These are phyloP conservation scores for Suillus discolor DNA, from an alignment of 768 basidiomycete species.

Conservation along the genomic window DNA sequence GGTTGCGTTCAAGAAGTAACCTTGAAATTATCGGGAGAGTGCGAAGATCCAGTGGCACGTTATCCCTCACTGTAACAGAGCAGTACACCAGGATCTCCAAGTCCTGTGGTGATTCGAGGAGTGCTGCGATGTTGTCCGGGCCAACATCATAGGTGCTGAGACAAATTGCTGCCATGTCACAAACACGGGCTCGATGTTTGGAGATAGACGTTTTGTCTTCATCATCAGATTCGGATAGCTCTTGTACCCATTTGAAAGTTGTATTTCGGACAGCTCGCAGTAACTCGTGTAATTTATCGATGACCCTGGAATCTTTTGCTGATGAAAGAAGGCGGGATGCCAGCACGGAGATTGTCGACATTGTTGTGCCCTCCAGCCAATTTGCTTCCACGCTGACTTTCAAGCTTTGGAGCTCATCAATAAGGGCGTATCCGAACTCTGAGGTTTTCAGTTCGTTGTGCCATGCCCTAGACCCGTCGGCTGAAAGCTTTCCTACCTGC, in stretches of 20 bases:
- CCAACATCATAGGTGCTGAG: constrained; percentile 33
- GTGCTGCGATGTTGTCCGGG: background rate
- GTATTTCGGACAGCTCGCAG: constrained; percentile 34
- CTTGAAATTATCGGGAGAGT: constrained; percentile 14
- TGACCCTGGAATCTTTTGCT: constrained; percentile 14
- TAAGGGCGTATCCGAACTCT: constrained; percentile 35
- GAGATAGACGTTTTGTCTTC: background rate
- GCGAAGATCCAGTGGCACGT: constrained; percentile 21
- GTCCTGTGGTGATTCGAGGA: constrained; percentile 28
- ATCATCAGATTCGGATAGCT: constrained; percentile 26
- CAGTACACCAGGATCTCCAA: constrained; percentile 35
- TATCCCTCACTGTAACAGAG: constrained; percentile 33
- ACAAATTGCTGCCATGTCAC: constrained; percentile 24
- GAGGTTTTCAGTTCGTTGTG: constrained; percentile 36
- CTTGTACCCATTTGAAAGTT: constrained; percentile 37
- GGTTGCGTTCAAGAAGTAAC: constrained; percentile 33
- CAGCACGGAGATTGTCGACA: constrained; percentile 33
- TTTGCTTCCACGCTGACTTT: constrained; percentile 36
- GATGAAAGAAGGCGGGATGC: constrained; percentile 37
- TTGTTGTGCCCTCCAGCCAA: constrained; percentile 36
- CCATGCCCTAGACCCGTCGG: constrained; percentile 30
- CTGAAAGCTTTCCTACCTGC: constrained; percentile 36
- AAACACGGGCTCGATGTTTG: constrained; percentile 13
- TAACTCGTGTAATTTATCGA: constrained; percentile 23
- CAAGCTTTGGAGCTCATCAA: constrained; percentile 34